Evolutionary conservation across 306 rosid genomes (phyloP), one percentile per base, ranked within the genome.

Genomic region (Quercus suber): DNA sequence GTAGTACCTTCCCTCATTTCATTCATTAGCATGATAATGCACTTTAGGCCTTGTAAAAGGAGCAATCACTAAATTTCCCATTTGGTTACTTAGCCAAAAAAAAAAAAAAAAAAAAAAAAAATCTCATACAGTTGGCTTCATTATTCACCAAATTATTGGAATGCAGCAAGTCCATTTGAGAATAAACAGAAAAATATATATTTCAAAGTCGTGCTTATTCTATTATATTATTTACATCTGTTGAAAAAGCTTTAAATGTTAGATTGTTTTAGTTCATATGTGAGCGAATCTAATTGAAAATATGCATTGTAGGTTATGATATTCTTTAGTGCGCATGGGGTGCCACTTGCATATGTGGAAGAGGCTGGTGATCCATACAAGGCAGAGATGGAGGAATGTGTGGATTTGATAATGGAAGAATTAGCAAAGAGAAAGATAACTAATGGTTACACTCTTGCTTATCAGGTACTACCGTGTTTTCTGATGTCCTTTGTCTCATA

Each of bases 351-450:
- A 69, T 94, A 94, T 81, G 98, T 94, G 72, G 98, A 94, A 87
- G 96, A 92, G 85, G 98, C 98, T 31, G 98, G 98, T 65, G 98
- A 94, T 86, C 98, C 98, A 52, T 94, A 94, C 86, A 94, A 94
- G 86, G 93, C 97, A 63, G 98, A 94, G 88, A 94, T 94, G 98
- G 98, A 94, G 86, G 98, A 94, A 87, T 92, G 97, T 57, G 89
- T 94, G 76, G 97, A 92, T 79, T 83, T 94, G 85, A 92, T 94
- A 69, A 94, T 94, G 94, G 97, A 92, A 76, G 98, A 94, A 74
- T 88, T 94, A 75, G 98, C 89, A 84, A 90, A 83, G 82, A 86
- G 98, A 85, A 89, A 80, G 69, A 86, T 94, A 76, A 79, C 73
- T 55, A 94, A 90, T 94, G 78, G 90, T 27, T 90, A 80, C 84